A percentile compares a stretch with the other conserved stretches of the same genome.
Conservation (phyloP, 306 rosid genomes). For the Fragaria vesca region DNA sequence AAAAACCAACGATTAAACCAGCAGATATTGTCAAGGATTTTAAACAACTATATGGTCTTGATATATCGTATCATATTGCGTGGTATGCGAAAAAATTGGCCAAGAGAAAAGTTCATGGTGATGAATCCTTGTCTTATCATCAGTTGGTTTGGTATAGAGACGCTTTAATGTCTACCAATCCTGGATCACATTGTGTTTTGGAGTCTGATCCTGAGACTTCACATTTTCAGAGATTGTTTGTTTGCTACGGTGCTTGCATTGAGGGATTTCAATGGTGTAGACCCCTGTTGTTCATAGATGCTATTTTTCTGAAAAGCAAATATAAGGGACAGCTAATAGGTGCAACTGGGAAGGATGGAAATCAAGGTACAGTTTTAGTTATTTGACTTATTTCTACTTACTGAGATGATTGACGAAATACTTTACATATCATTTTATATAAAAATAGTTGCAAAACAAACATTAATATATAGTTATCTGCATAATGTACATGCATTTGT, state of each 20-base stretch:
- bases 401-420: not conserved
- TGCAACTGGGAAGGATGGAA: constrained; percentile 2
- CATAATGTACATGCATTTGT: not conserved
- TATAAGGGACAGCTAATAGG: not conserved
- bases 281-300: constrained; percentile 1
- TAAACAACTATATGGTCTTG: not conserved
- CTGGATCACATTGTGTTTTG: not conserved
- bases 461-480: not conserved
- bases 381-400: not conserved
- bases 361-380: not conserved
- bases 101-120: not conserved
- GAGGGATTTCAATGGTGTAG: not conserved
- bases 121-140: not conserved
- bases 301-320: not conserved
- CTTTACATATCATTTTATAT: too few species aligned
- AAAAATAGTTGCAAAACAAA: not conserved
- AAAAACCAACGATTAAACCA: not conserved
- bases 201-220: constrained; percentile 5
- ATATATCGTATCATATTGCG: not conserved
- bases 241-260: not conserved
- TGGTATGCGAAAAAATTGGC: not conserved
- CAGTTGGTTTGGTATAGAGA: not conserved
- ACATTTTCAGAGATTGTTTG: not conserved
- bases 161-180: not conserved
- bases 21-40: not conserved